These are phyloP conservation scores for Phytophthora multivora DNA, from an alignment of 352 stramenopile genomes.

Conservation along the genomic window DNA sequence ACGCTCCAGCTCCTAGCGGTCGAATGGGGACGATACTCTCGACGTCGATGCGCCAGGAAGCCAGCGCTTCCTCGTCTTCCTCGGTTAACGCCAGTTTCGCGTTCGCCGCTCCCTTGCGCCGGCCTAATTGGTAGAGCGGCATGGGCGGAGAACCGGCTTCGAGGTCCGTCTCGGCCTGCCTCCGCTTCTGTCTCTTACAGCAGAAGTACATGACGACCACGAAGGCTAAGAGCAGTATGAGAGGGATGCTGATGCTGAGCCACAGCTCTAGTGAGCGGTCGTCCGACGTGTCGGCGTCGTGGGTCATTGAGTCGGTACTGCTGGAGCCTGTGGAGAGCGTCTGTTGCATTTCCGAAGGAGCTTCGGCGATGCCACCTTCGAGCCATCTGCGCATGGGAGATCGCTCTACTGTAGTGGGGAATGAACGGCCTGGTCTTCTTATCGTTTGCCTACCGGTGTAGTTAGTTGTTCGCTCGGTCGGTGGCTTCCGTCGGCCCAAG, in stretches of 20 bases:
- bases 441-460: too few species aligned
- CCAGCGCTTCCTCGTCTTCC: slow-evolving; percentile 61
- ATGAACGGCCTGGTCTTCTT: slow-evolving; percentile 4
- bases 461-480: slow-evolving; percentile 9
- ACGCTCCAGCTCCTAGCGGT: slow-evolving; percentile 43
- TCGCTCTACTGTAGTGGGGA: not conserved
- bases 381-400: slow-evolving; percentile 30
- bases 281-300: slow-evolving; percentile 1
- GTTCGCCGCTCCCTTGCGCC: slow-evolving; percentile 2
- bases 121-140: slow-evolving; percentile 12
- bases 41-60: slow-evolving; percentile 54
- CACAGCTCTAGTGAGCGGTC: slow-evolving; percentile 27
- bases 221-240: slow-evolving; percentile 26
- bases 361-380: slow-evolving; percentile 16
- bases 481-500: slow-evolving; percentile 21
- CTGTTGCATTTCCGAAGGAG: slow-evolving; percentile 9
- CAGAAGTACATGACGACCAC: slow-evolving; percentile 31
- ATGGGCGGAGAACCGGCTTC: slow-evolving; percentile 4
- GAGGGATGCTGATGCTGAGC: slow-evolving; percentile 40
- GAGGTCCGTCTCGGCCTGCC: slow-evolving; percentile 1
- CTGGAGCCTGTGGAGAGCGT: slow-evolving; percentile 5
- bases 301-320: not conserved
- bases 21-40: slow-evolving; percentile 35
- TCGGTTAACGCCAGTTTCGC: slow-evolving; percentile 13
- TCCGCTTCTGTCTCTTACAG: slow-evolving; percentile 22